Evolutionary conservation across 257 asterid genomes (phyloP).

Genomic region (Capsicum chinense): DNA sequence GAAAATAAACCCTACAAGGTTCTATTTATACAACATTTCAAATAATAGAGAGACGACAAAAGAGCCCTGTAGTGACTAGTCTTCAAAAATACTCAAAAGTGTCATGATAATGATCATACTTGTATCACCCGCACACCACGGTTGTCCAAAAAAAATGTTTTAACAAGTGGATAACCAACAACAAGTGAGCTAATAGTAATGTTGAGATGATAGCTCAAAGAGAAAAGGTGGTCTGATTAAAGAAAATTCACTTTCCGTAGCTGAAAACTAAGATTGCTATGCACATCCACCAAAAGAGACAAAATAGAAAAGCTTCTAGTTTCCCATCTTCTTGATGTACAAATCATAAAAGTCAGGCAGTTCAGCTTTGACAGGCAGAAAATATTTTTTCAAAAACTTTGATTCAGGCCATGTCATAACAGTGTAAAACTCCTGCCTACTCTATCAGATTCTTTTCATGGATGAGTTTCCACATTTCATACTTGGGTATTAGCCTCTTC

Average conservation of each 20-base stretch:
- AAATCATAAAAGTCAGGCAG: slow-evolving; percentile 10
- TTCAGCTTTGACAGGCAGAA: slow-evolving; percentile 16
- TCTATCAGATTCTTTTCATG: slow-evolving; percentile 32
- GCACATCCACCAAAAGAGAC: neutral
- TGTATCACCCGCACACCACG: too few relatives aligned
- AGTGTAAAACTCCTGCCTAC: neutral
- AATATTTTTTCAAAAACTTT: neutral
- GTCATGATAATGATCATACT: too few relatives aligned
- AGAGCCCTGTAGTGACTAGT: too few relatives aligned
- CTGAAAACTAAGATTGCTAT: neutral
- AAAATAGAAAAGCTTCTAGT: neutral
- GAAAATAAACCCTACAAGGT: too few relatives aligned
- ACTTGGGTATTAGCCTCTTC: neutral
- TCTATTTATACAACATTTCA: too few relatives aligned
- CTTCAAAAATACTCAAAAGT: too few relatives aligned
- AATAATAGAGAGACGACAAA: too few relatives aligned
- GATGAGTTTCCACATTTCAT: slow-evolving; percentile 23
- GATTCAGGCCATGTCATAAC: slow-evolving; percentile 14
- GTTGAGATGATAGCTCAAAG: neutral
- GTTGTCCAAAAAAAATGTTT: neutral
- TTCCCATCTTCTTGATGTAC: slow-evolving; percentile 17
- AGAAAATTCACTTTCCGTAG: neutral
- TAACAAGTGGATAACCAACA: neutral
- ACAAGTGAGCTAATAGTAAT: neutral
- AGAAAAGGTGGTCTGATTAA: neutral